Conservation (phyloP, 1,284 basidiomycete species). For the Ustilago tritici region DNA sequence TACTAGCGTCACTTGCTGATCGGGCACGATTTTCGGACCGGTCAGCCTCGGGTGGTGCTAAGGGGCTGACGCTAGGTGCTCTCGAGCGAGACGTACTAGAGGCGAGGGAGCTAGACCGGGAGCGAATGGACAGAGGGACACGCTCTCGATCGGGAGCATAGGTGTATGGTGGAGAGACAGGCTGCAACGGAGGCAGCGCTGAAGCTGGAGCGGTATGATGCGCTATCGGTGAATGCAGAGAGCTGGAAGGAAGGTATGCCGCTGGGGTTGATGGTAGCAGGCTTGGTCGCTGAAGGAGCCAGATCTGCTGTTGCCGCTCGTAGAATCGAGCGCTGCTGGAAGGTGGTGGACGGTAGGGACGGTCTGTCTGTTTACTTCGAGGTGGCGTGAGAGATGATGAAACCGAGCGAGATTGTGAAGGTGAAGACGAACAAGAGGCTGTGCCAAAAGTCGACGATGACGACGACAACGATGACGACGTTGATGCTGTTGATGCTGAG, state of each 20-base stretch:
- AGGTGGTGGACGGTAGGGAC: constrained; percentile 44
- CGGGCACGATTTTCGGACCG: constrained; percentile 15
- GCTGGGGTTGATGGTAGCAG: constrained; percentile 4
- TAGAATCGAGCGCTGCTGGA: constrained; percentile 48
- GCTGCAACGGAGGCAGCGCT: neutral
- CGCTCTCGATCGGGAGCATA: neutral
- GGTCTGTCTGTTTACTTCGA: constrained; percentile 21
- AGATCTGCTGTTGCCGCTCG: constrained; percentile 38
- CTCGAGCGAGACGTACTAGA: constrained; percentile 11
- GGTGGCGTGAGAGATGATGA: constrained; percentile 27
- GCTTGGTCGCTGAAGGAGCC: constrained; percentile 22
- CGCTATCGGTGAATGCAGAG: neutral
- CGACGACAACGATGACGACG: constrained; percentile 6
- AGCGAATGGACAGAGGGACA: neutral
- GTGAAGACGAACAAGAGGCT: constrained; percentile 7
- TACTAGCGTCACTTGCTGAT: constrained; percentile 39
- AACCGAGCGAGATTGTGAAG: constrained; percentile 12
- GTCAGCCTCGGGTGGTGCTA: constrained; percentile 14
- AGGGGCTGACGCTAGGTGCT: constrained; percentile 25
- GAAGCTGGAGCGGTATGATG: neutral
- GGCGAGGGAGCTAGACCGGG: constrained; percentile 2
- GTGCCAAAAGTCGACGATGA: neutral
- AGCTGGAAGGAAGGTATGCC: neutral
- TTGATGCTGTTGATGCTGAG: constrained; percentile 7
- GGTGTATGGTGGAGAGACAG: neutral